A percentile compares a stretch with the other conserved stretches of the same genome.
Evolutionary conservation across 2,329 filamentous ascomycete genomes (phyloP).

Genomic region (Emergomyces orientalis): DNA sequence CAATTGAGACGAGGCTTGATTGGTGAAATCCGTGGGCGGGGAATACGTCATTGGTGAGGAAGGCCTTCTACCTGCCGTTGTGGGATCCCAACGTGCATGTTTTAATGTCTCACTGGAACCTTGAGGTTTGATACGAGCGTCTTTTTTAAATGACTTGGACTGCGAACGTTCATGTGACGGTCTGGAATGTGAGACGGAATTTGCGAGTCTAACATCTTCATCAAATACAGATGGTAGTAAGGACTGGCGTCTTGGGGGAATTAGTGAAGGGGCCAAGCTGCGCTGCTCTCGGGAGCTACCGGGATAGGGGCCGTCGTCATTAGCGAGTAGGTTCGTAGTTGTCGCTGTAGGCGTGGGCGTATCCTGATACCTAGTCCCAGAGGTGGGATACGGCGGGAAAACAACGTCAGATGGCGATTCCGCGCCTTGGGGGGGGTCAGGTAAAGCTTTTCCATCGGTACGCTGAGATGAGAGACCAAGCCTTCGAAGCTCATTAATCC

Average conservation of each 20-base stretch:
- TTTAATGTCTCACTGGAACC: background rate
- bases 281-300: constrained; percentile 20
- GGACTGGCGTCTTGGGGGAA: constrained; percentile 32
- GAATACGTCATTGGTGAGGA: constrained; percentile 36
- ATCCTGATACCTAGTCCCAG: constrained; percentile 28
- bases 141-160: constrained; percentile 14
- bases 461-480: constrained; percentile 47
- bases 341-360: constrained; percentile 44
- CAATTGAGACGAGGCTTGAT: constrained; percentile 10
- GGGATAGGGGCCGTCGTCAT: constrained; percentile 25
- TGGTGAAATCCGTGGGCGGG: constrained; percentile 8
- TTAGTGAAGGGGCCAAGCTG: constrained; percentile 22
- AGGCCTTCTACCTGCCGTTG: constrained; percentile 57
- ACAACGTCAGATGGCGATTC: constrained; percentile 31
- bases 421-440: constrained; percentile 57
- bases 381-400: constrained; percentile 14
- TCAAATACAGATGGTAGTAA: constrained; percentile 29
- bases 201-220: constrained; percentile 19
- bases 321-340: constrained; percentile 44
- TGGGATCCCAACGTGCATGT: constrained; percentile 54
- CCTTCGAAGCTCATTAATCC: constrained; percentile 76
- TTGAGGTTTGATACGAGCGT: background rate
- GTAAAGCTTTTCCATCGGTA: constrained; percentile 62
- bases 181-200: constrained; percentile 27
- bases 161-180: constrained; percentile 38